These are phyloP conservation scores for Alternaria solani DNA, from an alignment of 2,329 filamentous ascomycete species.

Conservation along the genomic window DNA sequence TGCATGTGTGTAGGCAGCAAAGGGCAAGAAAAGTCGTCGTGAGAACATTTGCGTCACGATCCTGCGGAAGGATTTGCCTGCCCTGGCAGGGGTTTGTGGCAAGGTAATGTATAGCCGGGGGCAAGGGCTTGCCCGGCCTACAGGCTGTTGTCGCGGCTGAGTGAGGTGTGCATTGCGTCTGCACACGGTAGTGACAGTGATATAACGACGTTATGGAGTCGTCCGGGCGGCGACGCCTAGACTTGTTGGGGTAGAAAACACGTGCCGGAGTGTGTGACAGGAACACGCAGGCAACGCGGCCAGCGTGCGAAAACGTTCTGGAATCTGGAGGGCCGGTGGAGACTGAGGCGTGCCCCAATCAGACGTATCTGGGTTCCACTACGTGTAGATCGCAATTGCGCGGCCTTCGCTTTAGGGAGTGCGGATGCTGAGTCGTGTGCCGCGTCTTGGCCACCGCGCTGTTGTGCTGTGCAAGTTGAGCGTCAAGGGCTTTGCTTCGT, in stretches of 20 bases:
- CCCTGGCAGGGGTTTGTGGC: background rate
- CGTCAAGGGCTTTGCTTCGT: constrained; percentile 19
- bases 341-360: constrained; percentile 28
- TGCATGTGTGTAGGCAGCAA: constrained; percentile 18
- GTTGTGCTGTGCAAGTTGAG: constrained; percentile 7
- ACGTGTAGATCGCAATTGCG: constrained; percentile 43
- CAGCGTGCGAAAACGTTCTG: constrained; percentile 30
- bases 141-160: constrained; percentile 9
- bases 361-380: constrained; percentile 24
- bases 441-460: constrained; percentile 2
- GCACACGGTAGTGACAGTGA: constrained; percentile 14
- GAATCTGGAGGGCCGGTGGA: constrained; percentile 26
- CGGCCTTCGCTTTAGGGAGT: constrained; percentile 23
- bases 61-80: constrained; percentile 3
- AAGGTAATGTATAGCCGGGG: background rate
- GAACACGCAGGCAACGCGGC: constrained; percentile 25
- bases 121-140: background rate
- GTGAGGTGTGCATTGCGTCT: constrained; percentile 6
- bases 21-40: constrained; percentile 11
- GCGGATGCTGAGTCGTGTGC: constrained; percentile 1
- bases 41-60: constrained; percentile 29
- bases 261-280: constrained; percentile 15
- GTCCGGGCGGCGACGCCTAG: constrained; percentile 10
- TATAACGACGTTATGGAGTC: constrained; percentile 2
- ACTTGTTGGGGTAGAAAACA: constrained; percentile 29